These are phyloP conservation scores for Penicillium odoratum DNA, from an alignment of 495 filamentous ascomycete species.

Conservation along the genomic window DNA sequence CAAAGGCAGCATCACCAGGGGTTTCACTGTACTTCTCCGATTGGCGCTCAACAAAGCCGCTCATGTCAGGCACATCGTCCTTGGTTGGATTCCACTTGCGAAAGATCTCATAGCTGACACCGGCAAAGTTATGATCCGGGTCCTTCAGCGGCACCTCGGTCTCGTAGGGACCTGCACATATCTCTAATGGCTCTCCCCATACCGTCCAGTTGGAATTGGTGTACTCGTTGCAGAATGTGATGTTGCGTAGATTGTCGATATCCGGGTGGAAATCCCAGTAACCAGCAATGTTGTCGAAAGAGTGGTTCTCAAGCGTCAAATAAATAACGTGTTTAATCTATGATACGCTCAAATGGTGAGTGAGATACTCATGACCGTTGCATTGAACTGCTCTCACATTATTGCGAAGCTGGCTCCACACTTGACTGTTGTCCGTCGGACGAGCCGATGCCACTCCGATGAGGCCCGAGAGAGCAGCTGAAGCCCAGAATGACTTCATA, in stretches of 20 bases:
- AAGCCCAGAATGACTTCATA: conserved; percentile 23
- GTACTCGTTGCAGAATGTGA: conserved; percentile 42
- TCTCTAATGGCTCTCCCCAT: conserved; percentile 39
- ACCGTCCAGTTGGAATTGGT: conserved; percentile 47
- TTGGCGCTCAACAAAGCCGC: conserved; percentile 44
- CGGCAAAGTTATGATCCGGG: conserved; percentile 46
- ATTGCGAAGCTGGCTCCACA: conserved; percentile 30
- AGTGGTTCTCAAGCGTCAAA: conserved; percentile 48
- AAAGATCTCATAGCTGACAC: conserved; percentile 42
- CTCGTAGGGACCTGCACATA: conserved; percentile 42
- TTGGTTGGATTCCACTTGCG: conserved; percentile 41
- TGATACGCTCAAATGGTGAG: neutral
- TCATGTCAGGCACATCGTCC: conserved; percentile 41
- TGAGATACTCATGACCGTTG: neutral
- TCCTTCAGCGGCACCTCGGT: conserved; percentile 41
- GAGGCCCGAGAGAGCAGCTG: conserved; percentile 18
- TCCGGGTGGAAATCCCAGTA: conserved; percentile 44
- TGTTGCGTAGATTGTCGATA: conserved; percentile 41
- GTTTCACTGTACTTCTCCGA: conserved; percentile 42
- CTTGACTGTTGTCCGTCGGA: conserved; percentile 16
- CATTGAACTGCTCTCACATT: conserved; percentile 22
- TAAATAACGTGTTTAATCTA: conserved; percentile 49
- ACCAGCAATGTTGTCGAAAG: conserved; percentile 47
- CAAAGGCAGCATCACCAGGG: conserved; percentile 39
- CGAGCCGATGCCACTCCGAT: conserved; percentile 17